phyloP scores from a whole-genome alignment of 805 yeast species.

The Citeromyces matritensis region DNA sequence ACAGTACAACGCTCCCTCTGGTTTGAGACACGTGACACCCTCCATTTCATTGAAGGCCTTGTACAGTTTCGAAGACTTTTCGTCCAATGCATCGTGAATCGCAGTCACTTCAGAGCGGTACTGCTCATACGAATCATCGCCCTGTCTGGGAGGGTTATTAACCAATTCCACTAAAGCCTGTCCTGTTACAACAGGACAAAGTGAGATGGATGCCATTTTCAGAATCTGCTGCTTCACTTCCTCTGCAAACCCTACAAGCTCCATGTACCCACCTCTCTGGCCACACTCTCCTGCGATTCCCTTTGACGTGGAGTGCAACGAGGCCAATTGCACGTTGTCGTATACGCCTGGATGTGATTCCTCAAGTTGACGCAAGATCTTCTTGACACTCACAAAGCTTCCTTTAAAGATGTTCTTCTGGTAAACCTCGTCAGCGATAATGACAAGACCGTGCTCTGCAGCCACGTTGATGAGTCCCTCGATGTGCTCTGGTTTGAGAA shows the following conservation, averaged over 20 bases:
- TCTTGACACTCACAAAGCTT: slow-evolving; percentile 72
- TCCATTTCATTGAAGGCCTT: slow-evolving; percentile 64
- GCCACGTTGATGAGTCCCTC: slow-evolving; percentile 63
- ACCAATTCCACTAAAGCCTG: slow-evolving; percentile 87
- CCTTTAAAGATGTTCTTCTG: slow-evolving; percentile 84
- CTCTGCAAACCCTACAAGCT: slow-evolving; percentile 62
- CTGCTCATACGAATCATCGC: slow-evolving; percentile 58
- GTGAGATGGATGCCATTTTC: slow-evolving; percentile 79
- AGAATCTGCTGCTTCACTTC: slow-evolving; percentile 59
- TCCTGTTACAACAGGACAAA: slow-evolving; percentile 92
- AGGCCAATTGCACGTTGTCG: slow-evolving; percentile 72
- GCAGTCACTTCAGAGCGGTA: slow-evolving; percentile 47
- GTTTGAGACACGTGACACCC: slow-evolving; percentile 75
- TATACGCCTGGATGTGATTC: slow-evolving; percentile 35
- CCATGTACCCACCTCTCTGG: slow-evolving; percentile 99
- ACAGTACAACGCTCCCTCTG: slow-evolving; percentile 96
- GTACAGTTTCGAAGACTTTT: slow-evolving; percentile 51
- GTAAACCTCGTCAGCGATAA: slow-evolving; percentile 96
- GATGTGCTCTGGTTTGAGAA: slow-evolving; percentile 51
- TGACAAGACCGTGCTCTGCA: slow-evolving; percentile 69
- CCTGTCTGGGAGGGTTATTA: slow-evolving; percentile 79
- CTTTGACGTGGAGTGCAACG: slow-evolving; percentile 93
- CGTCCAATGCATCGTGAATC: slow-evolving; percentile 46
- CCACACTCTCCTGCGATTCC: slow-evolving; percentile 99
- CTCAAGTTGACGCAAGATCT: slow-evolving; percentile 51